A percentile compares a stretch with the other conserved stretches of the same genome.
These are phyloP conservation scores for Pseudozyma pruni DNA, from an alignment of 1,284 basidiomycete genomes.

Conservation along the genomic window DNA sequence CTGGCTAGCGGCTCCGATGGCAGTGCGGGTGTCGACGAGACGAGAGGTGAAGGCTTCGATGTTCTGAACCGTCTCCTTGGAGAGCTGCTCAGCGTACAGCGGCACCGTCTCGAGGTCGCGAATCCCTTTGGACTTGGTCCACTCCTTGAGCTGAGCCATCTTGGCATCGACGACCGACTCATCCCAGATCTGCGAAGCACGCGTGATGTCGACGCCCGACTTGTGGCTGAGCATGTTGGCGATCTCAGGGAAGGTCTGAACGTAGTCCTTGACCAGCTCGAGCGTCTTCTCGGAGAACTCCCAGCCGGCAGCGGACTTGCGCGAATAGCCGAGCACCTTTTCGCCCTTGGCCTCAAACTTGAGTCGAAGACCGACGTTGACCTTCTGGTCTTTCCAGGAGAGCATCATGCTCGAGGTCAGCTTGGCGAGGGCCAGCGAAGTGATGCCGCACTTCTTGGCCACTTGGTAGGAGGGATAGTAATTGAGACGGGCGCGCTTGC, in stretches of 20 bases:
- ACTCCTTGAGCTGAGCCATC: conserved; percentile 81
- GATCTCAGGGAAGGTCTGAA: conserved; percentile 68
- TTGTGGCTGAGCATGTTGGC: conserved; percentile 39
- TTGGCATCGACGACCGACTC: conserved; percentile 75
- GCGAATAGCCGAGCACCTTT: conserved; percentile 93
- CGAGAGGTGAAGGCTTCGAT: conserved; percentile 79
- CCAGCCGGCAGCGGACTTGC: conserved; percentile 86
- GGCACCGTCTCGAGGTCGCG: conserved; percentile 91
- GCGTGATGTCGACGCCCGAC: conserved; percentile 74
- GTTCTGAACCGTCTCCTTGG: conserved; percentile 72
- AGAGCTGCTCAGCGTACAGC: conserved; percentile 88
- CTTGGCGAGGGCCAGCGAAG: conserved; percentile 74
- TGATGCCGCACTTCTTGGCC: conserved; percentile 54
- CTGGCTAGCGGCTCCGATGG: conserved; percentile 73
- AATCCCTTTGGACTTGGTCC: conserved; percentile 88
- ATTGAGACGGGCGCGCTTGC: conserved; percentile 39
- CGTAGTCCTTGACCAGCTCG: conserved; percentile 84
- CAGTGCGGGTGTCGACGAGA: conserved; percentile 67
- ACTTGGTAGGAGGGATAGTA: conserved; percentile 56
- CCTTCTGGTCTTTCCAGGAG: conserved; percentile 77
- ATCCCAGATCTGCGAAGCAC: conserved; percentile 79
- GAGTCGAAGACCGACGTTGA: conserved; percentile 89
- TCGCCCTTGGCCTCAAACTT: conserved; percentile 97
- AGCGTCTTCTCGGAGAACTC: conserved; percentile 91
- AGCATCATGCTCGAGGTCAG: conserved; percentile 95